Base-by-base conservation (phyloP, 2,329 filamentous ascomycete species). In the Curvularia spicifera region DNA sequence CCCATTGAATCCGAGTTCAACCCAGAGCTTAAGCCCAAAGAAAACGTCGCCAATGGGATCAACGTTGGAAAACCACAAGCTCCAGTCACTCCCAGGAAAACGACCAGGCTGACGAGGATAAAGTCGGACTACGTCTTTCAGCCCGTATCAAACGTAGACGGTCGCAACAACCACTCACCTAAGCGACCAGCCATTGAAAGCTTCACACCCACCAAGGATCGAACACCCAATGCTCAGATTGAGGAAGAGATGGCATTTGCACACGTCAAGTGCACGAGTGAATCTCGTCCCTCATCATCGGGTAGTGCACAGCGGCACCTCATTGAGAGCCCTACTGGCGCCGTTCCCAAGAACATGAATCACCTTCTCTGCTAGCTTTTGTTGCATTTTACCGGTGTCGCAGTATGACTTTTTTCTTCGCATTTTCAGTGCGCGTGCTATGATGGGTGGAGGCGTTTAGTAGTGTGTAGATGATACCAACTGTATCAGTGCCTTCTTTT, bases 131-230 rank as follows among this genome's bases (percentile, higher is more conserved):
- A 57, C 9, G 59, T 66, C 18, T 72, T 76, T 67, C 59, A 58
- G 39, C 69, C 64, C 15, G 49, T 77, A 18, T 72, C 74, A 9
- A 59, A 66, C 13, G 65, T 65, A 6, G 71, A 74, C 37, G 55
- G 60, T n/a, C 71, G 73, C 26, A 72, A 72, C 65, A 77, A 78
- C 33, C 64, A 69, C 13, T 68, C 67, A 2, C 70, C 70, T 8
- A 59, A 66, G 26, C 67, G 70, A 3, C 73, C 73, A 40, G 53
- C 60, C n/a, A 40, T 74, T 4, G 72, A 75, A 45, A 53, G 60
- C 18, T 70, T 75, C 31, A 75, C 72, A 20, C 71, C 71, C 2
- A 55, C 62, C 37, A 73, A 71, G 53, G 53, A 61, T n/a, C 68
- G 69, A 22, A 71, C 70, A 20, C 63, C 70, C 40, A 69, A 63